Percentiles rank a stretch among this genome's conserved stretches.
phyloP scores from a whole-genome alignment of 2,329 filamentous ascomycete species.

The Thielaviopsis punctulata region DNA sequence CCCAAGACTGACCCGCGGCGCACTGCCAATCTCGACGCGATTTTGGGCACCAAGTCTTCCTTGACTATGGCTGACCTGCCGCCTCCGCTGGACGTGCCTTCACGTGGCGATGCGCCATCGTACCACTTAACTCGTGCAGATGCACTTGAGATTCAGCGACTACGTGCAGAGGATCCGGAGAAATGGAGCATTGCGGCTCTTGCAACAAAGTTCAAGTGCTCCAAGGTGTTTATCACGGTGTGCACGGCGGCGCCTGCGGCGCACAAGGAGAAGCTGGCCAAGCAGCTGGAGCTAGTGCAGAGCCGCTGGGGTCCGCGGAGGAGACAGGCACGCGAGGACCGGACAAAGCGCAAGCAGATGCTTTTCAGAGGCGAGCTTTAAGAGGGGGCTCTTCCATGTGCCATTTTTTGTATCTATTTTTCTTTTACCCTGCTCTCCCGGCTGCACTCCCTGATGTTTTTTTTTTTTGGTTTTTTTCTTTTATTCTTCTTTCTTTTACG shows the following conservation, averaged over 20 bases:
- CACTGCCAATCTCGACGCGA: slow-evolving; percentile 28
- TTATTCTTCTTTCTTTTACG: neutral
- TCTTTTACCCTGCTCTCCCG: too few species aligned
- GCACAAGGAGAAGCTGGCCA: slow-evolving; percentile 29
- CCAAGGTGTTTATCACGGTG: slow-evolving; percentile 39
- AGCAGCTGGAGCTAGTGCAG: slow-evolving; percentile 30
- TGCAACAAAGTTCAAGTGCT: slow-evolving; percentile 38
- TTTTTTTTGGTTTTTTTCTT: neutral
- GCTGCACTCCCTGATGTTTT: too few species aligned
- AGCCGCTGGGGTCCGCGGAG: slow-evolving; percentile 40
- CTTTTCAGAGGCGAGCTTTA: slow-evolving; percentile 35
- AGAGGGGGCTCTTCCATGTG: slow-evolving; percentile 3
- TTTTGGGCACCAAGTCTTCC: slow-evolving; percentile 20
- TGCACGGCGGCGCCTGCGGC: slow-evolving; percentile 32
- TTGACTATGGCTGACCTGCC: slow-evolving; percentile 13
- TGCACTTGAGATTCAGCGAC: slow-evolving; percentile 40
- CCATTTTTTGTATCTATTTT: neutral
- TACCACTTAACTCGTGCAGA: slow-evolving; percentile 39
- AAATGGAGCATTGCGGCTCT: slow-evolving; percentile 37
- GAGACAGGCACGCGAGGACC: slow-evolving; percentile 36
- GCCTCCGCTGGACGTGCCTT: slow-evolving; percentile 13
- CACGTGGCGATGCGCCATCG: slow-evolving; percentile 17
- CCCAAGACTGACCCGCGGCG: slow-evolving; percentile 38
- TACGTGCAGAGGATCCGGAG: slow-evolving; percentile 35
- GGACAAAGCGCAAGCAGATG: slow-evolving; percentile 34